phyloP scores from a whole-genome alignment of 2,329 filamentous ascomycete species.

The Fusarium chlamydosporum region DNA sequence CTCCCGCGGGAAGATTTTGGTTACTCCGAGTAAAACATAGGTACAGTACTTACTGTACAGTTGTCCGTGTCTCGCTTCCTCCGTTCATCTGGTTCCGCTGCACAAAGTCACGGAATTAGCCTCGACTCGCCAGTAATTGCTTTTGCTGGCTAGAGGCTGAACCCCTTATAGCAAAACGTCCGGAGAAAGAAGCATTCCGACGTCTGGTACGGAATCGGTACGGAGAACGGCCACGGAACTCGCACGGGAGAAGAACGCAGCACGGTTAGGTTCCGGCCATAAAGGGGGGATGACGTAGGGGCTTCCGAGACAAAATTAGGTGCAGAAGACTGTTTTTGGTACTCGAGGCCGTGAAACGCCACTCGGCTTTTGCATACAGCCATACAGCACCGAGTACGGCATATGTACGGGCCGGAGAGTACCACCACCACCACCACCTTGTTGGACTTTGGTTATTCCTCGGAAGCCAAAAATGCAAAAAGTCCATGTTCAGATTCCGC shows the following conservation, averaged over 20 bases:
- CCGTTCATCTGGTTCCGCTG: neutral
- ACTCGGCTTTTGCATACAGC: slow-evolving; percentile 16
- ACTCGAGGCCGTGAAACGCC: slow-evolving; percentile 17
- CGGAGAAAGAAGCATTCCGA: slow-evolving; percentile 1
- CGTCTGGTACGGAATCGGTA: neutral
- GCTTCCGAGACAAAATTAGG: neutral
- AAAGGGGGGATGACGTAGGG: slow-evolving; percentile 6
- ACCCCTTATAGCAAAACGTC: slow-evolving; percentile 1
- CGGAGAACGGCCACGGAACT: neutral
- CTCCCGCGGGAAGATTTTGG: slow-evolving; percentile 2
- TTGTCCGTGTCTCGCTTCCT: slow-evolving; percentile 4
- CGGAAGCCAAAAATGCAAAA: slow-evolving; percentile 6
- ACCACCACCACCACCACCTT: neutral
- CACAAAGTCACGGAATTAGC: neutral
- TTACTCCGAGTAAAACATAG: too few species aligned
- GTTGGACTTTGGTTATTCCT: slow-evolving; percentile 16
- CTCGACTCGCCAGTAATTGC: slow-evolving; percentile 14
- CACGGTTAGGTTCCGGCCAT: neutral
- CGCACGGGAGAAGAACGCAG: neutral
- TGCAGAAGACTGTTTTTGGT: slow-evolving; percentile 19
- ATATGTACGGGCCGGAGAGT: neutral
- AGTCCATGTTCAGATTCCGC: slow-evolving; percentile 24
- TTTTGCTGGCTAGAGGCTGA: neutral
- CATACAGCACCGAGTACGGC: slow-evolving; percentile 8
- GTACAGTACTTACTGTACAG: too few species aligned